Percentiles rank a stretch among this genome's conserved stretches.
phyloP scores from a whole-genome alignment of 2,329 filamentous ascomycete species.

The Fusarium secorum region DNA sequence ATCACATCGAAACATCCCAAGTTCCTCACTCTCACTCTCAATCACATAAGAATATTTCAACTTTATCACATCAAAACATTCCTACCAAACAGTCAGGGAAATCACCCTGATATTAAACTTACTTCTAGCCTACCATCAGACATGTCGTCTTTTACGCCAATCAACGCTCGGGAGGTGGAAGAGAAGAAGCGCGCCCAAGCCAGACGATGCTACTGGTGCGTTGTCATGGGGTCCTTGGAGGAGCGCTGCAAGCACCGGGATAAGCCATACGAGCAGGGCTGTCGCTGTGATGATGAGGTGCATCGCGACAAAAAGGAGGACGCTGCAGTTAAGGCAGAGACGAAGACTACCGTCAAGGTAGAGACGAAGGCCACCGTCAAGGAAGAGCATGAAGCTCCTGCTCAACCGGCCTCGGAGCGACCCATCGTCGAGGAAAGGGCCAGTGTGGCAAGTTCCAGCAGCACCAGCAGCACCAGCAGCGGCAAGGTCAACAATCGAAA shows the following conservation, averaged over 20 bases:
- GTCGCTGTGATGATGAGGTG: not conserved
- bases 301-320: not conserved
- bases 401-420: not conserved
- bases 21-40: not conserved
- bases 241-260: too few species aligned
- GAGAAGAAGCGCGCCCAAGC: not conserved
- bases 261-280: not conserved
- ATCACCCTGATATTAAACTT: not conserved
- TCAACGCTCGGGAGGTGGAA: not conserved
- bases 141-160: not conserved
- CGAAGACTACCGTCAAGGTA: rapidly evolving
- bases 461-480: not conserved
- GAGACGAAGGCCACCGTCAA: too few species aligned
- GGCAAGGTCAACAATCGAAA: not conserved
- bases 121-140: not conserved
- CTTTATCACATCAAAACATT: not conserved
- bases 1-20: not conserved
- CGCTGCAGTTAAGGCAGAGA: not conserved
- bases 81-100: not conserved
- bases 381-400: not conserved
- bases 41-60: not conserved
- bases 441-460: not conserved
- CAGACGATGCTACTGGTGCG: too few species aligned
- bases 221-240: not conserved
- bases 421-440: not conserved